Evolutionary conservation across 352 stramenopile genomes (phyloP), one percentile per base, ranked within the genome.

Genomic region (Pythium coloratum): DNA sequence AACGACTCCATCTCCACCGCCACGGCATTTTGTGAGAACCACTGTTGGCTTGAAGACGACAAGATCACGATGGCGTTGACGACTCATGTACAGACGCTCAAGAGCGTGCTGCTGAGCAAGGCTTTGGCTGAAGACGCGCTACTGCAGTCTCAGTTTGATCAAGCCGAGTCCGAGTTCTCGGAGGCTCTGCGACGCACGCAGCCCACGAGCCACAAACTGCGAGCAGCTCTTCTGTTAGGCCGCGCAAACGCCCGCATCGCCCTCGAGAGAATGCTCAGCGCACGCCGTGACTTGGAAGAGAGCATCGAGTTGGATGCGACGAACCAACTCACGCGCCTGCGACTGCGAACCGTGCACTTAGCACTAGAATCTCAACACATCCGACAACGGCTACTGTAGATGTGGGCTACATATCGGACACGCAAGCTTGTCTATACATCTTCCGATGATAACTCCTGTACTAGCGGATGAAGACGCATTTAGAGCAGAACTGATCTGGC

Each of bases 171-270:
- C 4, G 44, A 55, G 33, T 69, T 64, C 40, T 34, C 30, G 2
- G n/a, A 60, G 8, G 55, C 63, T 13, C 34, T 69, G 20, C 0
- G 16, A 18, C 33, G 32, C 7, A 49, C 38, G 14, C 36, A 28
- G 10, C 33, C 26, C 13, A 44, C 34, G 66, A 60, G 76, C 69
- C 59, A 38, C 63, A 51, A 53, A 26, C 50, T 71, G 10, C 65
- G 58, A 40, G 65, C 64, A 36, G 28, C 28, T 24, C 56, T 70
- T 14, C 47, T 64, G 28, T 33, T 70, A 16, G 64, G 46, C 2
- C 26, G 32, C 30, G 64, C 64, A 3, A 70, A 70, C 49, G 64
- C 64, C 6, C 6, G 26, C 46, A 61, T 64, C 5, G 56, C 16
- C 1, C 36, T 26, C n/a, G 57, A 64, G 30, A 46, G 50, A 33